Conservation (phyloP, 805 yeast genomes). For the Lachancea mirantina region DNA sequence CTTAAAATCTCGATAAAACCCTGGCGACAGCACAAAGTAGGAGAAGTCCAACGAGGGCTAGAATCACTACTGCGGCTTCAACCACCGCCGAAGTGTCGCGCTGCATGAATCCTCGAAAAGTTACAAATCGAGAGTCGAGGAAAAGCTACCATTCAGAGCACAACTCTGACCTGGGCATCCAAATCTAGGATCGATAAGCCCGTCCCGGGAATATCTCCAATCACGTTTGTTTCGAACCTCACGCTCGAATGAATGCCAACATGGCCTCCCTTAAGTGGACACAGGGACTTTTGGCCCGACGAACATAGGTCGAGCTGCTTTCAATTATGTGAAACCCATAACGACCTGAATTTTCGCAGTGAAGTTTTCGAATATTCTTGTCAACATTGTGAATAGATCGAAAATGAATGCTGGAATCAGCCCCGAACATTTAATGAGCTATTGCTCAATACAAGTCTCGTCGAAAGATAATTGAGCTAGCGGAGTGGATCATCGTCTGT, state of each 20-base stretch:
- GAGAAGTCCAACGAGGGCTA: slow-evolving; percentile 50
- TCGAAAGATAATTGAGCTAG: too few species aligned
- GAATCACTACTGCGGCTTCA: slow-evolving; percentile 68
- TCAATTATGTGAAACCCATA: slow-evolving; percentile 64
- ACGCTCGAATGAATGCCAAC: slow-evolving; percentile 58
- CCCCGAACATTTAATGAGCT: too few species aligned
- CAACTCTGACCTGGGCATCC: slow-evolving; percentile 82
- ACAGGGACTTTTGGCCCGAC: slow-evolving; percentile 47
- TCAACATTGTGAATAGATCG: too few species aligned
- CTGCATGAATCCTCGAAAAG: slow-evolving; percentile 84
- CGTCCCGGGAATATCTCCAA: slow-evolving; percentile 60
- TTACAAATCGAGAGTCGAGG: slow-evolving; percentile 77
- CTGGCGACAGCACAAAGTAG: slow-evolving; percentile 65
- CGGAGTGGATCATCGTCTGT: too few species aligned
- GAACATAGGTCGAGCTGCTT: slow-evolving; percentile 57
- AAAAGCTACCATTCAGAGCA: slow-evolving; percentile 70
- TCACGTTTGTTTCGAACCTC: slow-evolving; percentile 35
- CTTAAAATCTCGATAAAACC: slow-evolving; percentile 67
- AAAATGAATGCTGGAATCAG: too few species aligned
- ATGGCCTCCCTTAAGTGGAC: slow-evolving; percentile 87
- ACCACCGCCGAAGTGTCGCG: slow-evolving; percentile 79
- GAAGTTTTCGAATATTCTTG: slow-evolving; percentile 69
- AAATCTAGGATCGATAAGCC: slow-evolving; percentile 90
- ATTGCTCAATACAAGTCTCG: too few species aligned
- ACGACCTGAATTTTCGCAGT: slow-evolving; percentile 57